Base-by-base conservation (phyloP, 768 basidiomycete genomes). In the Termitomyces sp. region DNA sequence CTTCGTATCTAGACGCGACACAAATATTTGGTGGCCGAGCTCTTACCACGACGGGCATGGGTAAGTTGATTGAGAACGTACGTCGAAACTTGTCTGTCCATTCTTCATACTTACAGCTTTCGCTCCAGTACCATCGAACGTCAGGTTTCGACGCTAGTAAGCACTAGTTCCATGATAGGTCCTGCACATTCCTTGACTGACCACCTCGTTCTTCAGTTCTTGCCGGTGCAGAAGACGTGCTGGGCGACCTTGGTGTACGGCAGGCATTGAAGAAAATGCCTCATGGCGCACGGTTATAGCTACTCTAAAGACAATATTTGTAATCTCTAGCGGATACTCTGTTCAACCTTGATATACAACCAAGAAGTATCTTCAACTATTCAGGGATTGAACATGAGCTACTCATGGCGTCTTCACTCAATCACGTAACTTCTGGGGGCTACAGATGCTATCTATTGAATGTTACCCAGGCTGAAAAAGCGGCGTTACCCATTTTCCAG, bases 21-120 rank as follows among this genome's bases (percentile, higher is more conserved):
- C 89, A 91, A 73, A 83, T 96, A 39, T 96, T 96, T 60, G 95
- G 94, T 56, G 96, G 96, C 18, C 84, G 96, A 20, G 92, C 88
- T 28, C 79, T 98, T 65, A 97, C 96, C 0, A 79, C 82, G 48
- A 88, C 91, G 5, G 94, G 94, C 8, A 92, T 94, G 91, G 94
- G 94, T 62, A 88, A 84, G 73, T 73, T 87, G 48, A 82, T 94
- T 60, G 93, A 94, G 73, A 92, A 90, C 63, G 91, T 91, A 68
- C 53, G 86, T 77, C 22, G 1, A 22, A 39, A 0, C 24, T 32
- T 24, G 28, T 18, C n/a, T 44, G 24, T 63, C 59, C 42, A 22
- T 35, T 55, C 15, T 38, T 52, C 49, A 40, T 35, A 44, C 28
- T 57, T 35, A 46, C 24, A 53, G 46, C 40, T 45, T 35, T 35